A percentile compares a stretch with the other conserved stretches of the same genome.
phyloP scores from a whole-genome alignment of 768 basidiomycete species.

The Suillus ampliporus region DNA sequence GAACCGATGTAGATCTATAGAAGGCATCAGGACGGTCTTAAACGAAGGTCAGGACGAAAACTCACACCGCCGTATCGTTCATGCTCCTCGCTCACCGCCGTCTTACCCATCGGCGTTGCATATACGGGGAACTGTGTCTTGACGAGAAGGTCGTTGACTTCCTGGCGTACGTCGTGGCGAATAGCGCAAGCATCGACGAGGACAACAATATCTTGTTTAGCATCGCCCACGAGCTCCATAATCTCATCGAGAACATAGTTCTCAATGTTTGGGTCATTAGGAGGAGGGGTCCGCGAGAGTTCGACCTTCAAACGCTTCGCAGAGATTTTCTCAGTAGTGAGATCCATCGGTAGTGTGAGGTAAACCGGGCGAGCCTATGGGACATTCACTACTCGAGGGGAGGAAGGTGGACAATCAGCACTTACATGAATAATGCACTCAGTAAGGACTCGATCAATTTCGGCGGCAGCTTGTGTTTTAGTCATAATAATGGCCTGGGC shows the following conservation, averaged over 20 bases:
- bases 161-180: conserved; percentile 69
- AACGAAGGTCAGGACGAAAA: conserved; percentile 13
- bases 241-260: conserved; percentile 79
- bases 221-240: conserved; percentile 62
- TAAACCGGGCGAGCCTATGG: conserved; percentile 84
- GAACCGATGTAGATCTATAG: conserved; percentile 77
- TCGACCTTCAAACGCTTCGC: conserved; percentile 65
- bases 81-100: conserved; percentile 70
- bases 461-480: conserved; percentile 58
- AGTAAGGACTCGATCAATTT: conserved; percentile 81
- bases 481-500: conserved; percentile 66
- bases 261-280: conserved; percentile 63
- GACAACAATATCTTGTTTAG: conserved; percentile 66
- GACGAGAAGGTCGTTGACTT: conserved; percentile 64
- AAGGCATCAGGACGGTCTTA: conserved; percentile 7
- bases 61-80: conserved; percentile 82
- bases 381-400: background rate
- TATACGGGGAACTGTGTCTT: conserved; percentile 77
- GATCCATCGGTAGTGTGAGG: conserved; percentile 83
- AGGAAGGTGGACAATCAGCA: background rate
- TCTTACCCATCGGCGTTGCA: conserved; percentile 83
- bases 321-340: conserved; percentile 73
- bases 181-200: conserved; percentile 83
- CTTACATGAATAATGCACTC: conserved; percentile 64
- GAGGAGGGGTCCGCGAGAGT: conserved; percentile 52